phyloP scores from a whole-genome alignment of 768 basidiomycete genomes.

The Mrakia frigida region DNA sequence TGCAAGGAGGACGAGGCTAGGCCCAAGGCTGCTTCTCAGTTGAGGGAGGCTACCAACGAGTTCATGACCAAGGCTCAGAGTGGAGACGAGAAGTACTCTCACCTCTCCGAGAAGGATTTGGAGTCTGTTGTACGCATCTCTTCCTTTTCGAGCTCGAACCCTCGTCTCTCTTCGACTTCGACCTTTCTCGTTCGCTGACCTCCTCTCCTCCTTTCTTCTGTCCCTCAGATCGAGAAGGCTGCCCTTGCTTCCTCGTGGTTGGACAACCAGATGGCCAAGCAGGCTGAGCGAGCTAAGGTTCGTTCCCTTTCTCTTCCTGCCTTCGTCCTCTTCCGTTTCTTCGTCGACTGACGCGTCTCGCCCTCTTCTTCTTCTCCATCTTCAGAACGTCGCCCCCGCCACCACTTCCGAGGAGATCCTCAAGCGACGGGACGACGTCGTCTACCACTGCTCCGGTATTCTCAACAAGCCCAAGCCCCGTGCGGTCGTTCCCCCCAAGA shows the following conservation, averaged over 20 bases:
- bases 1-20: constrained; percentile 79
- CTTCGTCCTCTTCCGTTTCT: not conserved
- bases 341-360: not conserved
- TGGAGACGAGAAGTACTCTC: constrained; percentile 74
- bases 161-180: constrained; percentile 5
- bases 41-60: constrained; percentile 81
- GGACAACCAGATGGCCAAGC: constrained; percentile 80
- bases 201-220: not conserved
- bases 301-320: not conserved
- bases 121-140: constrained; percentile 40
- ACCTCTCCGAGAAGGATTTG: constrained; percentile 60
- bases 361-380: not conserved
- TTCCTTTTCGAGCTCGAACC: not conserved
- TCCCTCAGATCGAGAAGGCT: constrained; percentile 74
- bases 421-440: constrained; percentile 88
- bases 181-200: not conserved
- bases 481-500: constrained; percentile 51
- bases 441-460: constrained; percentile 84
- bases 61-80: constrained; percentile 74
- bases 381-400: constrained; percentile 69
- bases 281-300: constrained; percentile 73
- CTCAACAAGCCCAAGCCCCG: constrained; percentile 89
- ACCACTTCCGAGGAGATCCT: constrained; percentile 72
- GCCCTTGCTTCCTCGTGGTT: constrained; percentile 92
- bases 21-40: constrained; percentile 60